Base-by-base conservation (phyloP, 441 rosid species). In the Euphorbia schlechtendalii region DNA sequence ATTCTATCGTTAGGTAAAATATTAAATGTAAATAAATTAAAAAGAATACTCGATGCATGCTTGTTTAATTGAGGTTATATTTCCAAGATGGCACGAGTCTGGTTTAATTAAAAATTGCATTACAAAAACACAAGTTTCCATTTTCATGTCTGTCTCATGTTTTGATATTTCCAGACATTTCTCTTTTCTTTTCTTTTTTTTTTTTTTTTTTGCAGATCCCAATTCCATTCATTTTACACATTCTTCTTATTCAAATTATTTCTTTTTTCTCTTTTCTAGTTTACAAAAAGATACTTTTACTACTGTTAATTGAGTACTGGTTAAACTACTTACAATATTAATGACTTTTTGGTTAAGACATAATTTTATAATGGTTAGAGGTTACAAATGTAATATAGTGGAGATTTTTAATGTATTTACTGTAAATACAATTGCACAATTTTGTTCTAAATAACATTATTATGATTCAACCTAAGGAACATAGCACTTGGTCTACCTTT, bases 51-150 rank as follows among this genome's bases (percentile, higher is more conserved):
- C n/a, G n/a, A n/a, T n/a, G n/a, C 68, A 62, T 58, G 56, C 61
- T 30, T 25, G n/a, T 34, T 53, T 38, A 8, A 5, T 17, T 6
- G 17, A 25, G 18, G 54, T 69, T 66, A 56, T 69, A 60, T 55
- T 76, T 73, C 74, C 82, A 76, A 79, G 82, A 68, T 63, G 64
- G 63, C 82, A 79, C 80, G 76, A 76, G 75, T 54, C 73, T 51
- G 66, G 1, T 30, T 45, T 65, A 58, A 63, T 40, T 7, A 21
- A 41, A 58, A 57, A 27, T 24, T 48, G 63, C 17, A 60, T 53
- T 27, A 49, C 57, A 72, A 64, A 59, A 52, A 67, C 66, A 40
- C 74, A 64, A 62, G 69, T 68, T 60, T 72, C 60, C 67, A 70
- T 76, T 74, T 56, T 32, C 15, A 63, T 73, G 80, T 64, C 61